Conservation (phyloP, 768 basidiomycete genomes). For the Suillus lakei region DNA sequence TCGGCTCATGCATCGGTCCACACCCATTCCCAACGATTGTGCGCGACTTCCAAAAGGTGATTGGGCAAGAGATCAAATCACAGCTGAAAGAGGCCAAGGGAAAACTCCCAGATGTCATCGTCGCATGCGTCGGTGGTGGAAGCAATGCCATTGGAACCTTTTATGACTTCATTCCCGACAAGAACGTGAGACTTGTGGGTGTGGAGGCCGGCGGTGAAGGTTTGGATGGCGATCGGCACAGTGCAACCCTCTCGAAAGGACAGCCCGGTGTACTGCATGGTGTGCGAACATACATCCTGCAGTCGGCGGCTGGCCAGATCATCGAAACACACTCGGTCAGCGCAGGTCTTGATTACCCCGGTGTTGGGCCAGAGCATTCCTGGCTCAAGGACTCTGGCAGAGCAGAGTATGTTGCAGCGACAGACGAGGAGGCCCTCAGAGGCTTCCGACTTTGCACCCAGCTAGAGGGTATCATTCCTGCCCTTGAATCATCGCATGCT, state of each 20-base stretch:
- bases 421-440: slow-evolving; percentile 90
- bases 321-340: slow-evolving; percentile 97
- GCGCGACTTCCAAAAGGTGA: slow-evolving; percentile 96
- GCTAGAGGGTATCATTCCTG: slow-evolving; percentile 96
- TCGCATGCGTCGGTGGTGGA: slow-evolving; percentile 98
- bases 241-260: slow-evolving; percentile 91
- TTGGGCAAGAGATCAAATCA: slow-evolving; percentile 91
- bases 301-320: slow-evolving; percentile 89
- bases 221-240: slow-evolving; percentile 83
- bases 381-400: slow-evolving; percentile 95
- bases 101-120: slow-evolving; percentile 91
- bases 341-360: slow-evolving; percentile 95
- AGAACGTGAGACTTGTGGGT: slow-evolving; percentile 83
- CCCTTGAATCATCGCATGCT: slow-evolving; percentile 94
- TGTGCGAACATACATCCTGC: slow-evolving; percentile 93
- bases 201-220: slow-evolving; percentile 99
- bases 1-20: slow-evolving; percentile 96
- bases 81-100: slow-evolving; percentile 75
- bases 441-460: slow-evolving; percentile 94
- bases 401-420: slow-evolving; percentile 92
- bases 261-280: slow-evolving; percentile 96
- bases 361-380: slow-evolving; percentile 97
- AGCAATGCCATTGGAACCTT: slow-evolving; percentile 98
- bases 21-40: slow-evolving; percentile 99
- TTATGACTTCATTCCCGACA: slow-evolving; percentile 93